Evolutionary conservation across 768 basidiomycete genomes (phyloP).

Genomic region (Coprinellus micaceus): DNA sequence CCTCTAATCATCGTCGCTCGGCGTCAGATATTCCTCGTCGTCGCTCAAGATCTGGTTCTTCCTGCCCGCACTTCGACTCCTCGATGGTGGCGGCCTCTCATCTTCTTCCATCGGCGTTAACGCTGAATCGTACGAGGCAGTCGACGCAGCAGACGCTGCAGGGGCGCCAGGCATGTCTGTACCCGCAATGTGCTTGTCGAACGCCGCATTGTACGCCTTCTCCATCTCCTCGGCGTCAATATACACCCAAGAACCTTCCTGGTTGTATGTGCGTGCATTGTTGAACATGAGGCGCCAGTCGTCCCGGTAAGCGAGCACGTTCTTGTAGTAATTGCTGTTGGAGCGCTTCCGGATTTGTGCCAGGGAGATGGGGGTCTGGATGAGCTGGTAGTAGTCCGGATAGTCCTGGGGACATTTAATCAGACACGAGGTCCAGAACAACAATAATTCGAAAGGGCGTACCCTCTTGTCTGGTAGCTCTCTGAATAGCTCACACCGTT

Average conservation of each 20-base stretch:
- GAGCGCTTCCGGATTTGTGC: constrained; percentile 80
- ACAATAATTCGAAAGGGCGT: constrained; percentile 22
- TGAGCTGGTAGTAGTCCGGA: constrained; percentile 90
- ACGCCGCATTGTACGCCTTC: constrained; percentile 75
- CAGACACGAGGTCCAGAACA: no score
- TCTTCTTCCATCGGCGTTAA: constrained; percentile 83
- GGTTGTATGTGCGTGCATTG: constrained; percentile 92
- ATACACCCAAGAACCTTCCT: constrained; percentile 94
- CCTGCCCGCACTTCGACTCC: constrained; percentile 57
- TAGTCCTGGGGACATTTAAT: constrained; percentile 54
- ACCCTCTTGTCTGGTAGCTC: constrained; percentile 81
- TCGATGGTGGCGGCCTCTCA: constrained; percentile 52
- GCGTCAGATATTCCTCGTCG: constrained; percentile 60
- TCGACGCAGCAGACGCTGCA: constrained; percentile 31
- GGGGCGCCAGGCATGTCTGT: constrained; percentile 76
- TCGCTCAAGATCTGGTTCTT: constrained; percentile 74
- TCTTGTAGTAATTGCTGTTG: constrained; percentile 67
- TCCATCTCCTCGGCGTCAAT: constrained; percentile 94
- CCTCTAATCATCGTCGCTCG: constrained; percentile 72
- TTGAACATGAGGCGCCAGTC: constrained; percentile 92
- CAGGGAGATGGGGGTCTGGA: constrained; percentile 83
- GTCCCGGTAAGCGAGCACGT: constrained; percentile 61
- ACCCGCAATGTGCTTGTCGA: constrained; percentile 58
- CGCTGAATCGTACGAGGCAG: constrained; percentile 60
- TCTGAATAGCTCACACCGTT: constrained; percentile 83